Base-by-base conservation (phyloP, 2,329 filamentous ascomycete species). In the Aspergillus hiratsukae region DNA sequence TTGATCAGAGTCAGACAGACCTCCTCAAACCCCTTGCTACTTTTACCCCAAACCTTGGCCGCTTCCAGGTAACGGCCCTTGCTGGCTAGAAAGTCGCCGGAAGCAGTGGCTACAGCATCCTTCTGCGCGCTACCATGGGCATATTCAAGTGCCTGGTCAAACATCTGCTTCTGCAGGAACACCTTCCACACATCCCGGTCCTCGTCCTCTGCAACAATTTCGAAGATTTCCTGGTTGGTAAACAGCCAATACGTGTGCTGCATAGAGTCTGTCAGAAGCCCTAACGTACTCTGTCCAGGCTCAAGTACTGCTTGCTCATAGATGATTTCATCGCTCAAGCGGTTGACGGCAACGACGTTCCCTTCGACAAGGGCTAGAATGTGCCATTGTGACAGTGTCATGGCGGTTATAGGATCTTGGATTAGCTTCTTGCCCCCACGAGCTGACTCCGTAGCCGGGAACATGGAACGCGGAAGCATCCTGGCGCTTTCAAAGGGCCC, bases 161-260 rank as follows among this genome's bases (percentile, higher is more conserved):
- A 99, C 64, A 94, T 87, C 66, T 95, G 88, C 62, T 87, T 83
- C 66, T 89, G 84, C 57, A 97, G 81, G 85, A 97, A 89, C 52
- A 97, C 90, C 69, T 90, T 90, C 94, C 94, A 99, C 17, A 97
- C 85, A 70, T 97, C 90, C 63, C 94, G 81, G 64, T 92, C 90
- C 72, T 99, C 94, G 55, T 97, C 90, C 48, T 87, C 88, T 11
- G 93, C 88, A 11, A 94, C 89, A 57, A 99, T 88, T 75, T 99
- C 94, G 64, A 91, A 97, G 51, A 99, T 96, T 67, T 96, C 91
- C 55, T 90, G 83, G 0, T 85, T 83, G 0, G 93, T 97, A 69
- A 97, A 96, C 2, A 99, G 82, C 94, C 95, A 99, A 70, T 93
- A 97, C 0, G 94, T 99, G 68, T 93, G 95, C 78, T 97, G 96